Conservation (phyloP, 2,329 filamentous ascomycete genomes). For the Parastagonospora nodorum region DNA sequence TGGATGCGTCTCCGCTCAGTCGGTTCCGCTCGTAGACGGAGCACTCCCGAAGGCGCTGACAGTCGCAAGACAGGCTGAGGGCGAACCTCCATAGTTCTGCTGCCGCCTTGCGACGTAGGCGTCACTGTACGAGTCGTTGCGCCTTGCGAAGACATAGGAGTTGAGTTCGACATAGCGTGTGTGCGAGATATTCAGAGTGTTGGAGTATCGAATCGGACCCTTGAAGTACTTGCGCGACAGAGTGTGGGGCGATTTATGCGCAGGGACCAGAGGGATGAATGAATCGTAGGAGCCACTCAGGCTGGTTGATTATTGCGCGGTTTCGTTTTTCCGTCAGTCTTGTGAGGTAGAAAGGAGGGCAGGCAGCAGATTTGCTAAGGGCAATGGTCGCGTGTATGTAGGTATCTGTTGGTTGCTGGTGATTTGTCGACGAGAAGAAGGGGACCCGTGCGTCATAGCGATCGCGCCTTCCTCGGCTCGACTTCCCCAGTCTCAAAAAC, state of each 20-base stretch:
- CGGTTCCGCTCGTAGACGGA: constrained; percentile 50
- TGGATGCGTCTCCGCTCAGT: constrained; percentile 68
- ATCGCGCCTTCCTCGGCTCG: constrained; percentile 15
- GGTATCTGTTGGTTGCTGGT: constrained; percentile 42
- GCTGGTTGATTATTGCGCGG: too few relatives aligned
- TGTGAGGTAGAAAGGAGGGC: constrained; percentile 16
- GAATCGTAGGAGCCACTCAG: neutral
- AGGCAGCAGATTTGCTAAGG: constrained; percentile 22
- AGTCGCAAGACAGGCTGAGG: constrained; percentile 41
- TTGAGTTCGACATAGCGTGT: constrained; percentile 55
- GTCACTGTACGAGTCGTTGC: constrained; percentile 25
- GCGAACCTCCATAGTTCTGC: constrained; percentile 28
- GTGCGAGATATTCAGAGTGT: constrained; percentile 61
- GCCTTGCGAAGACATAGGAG: constrained; percentile 27
- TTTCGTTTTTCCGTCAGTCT: constrained; percentile 13
- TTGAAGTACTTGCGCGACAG: constrained; percentile 12
- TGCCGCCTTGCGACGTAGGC: constrained; percentile 23
- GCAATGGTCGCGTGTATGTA: constrained; percentile 34
- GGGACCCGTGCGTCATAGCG: constrained; percentile 31
- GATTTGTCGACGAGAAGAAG: constrained; percentile 32
- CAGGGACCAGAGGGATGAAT: constrained; percentile 22
- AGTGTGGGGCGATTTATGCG: constrained; percentile 15
- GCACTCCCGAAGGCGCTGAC: constrained; percentile 41
- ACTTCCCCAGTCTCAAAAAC: constrained; percentile 5
- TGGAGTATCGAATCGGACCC: constrained; percentile 65